Conservation (phyloP, 2,329 filamentous ascomycete species). For the Furcasterigmium sp. region DNA sequence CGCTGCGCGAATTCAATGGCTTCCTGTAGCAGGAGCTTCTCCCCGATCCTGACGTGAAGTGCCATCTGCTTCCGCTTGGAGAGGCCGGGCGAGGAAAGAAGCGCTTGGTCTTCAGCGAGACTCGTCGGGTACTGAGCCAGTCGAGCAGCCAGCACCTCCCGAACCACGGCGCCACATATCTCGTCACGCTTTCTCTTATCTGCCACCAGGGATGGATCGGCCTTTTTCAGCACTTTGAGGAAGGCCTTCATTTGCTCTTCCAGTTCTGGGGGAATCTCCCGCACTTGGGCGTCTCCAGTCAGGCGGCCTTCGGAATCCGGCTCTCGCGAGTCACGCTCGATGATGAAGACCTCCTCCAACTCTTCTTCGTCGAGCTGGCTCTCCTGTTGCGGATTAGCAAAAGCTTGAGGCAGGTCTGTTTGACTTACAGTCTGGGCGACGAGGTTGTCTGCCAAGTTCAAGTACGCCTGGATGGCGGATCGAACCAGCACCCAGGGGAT, state of each 20-base stretch:
- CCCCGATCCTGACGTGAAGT: constrained; percentile 61
- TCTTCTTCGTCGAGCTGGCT: constrained; percentile 56
- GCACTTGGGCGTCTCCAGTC: constrained; percentile 27
- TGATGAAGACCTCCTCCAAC: constrained; percentile 69
- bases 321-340: constrained; percentile 51
- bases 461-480: constrained; percentile 31
- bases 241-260: constrained; percentile 44
- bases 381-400: constrained; percentile 15
- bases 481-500: constrained; percentile 58
- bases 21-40: constrained; percentile 61
- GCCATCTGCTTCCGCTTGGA: constrained; percentile 51
- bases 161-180: constrained; percentile 34
- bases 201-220: constrained; percentile 32
- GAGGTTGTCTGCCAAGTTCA: constrained; percentile 29
- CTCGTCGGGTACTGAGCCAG: constrained; percentile 37
- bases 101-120: constrained; percentile 31
- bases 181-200: constrained; percentile 47
- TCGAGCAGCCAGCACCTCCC: constrained; percentile 28
- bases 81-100: constrained; percentile 24
- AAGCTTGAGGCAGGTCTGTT: constrained; percentile 26
- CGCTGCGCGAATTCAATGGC: constrained; percentile 33
- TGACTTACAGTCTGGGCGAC: constrained; percentile 38
- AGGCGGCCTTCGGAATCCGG: constrained; percentile 44
- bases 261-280: constrained; percentile 44
- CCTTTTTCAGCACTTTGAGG: constrained; percentile 43